Evolutionary conservation across 495 filamentous ascomycete genomes (phyloP).

Genomic region (Sphaerosporella brunnea): DNA sequence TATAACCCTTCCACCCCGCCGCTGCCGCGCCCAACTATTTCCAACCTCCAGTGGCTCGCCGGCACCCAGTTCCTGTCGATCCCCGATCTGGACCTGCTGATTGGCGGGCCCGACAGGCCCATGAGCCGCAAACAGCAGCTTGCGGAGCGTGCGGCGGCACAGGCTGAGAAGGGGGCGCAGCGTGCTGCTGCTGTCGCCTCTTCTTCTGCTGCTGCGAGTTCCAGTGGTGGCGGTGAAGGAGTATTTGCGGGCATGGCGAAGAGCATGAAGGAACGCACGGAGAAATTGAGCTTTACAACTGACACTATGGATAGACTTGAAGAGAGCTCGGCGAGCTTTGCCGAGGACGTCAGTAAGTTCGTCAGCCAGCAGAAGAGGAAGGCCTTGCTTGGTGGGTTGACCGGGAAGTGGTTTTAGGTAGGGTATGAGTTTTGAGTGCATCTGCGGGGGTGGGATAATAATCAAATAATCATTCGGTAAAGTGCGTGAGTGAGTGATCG

Average conservation of each 20-base stretch:
- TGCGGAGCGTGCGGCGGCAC: slow-evolving; percentile 41
- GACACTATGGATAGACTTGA: slow-evolving; percentile 70
- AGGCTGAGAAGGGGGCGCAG: slow-evolving; percentile 35
- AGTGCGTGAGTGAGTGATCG: too few species aligned
- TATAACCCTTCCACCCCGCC: slow-evolving; percentile 53
- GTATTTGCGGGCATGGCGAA: slow-evolving; percentile 59
- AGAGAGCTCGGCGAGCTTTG: slow-evolving; percentile 61
- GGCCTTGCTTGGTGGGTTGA: slow-evolving; percentile 46
- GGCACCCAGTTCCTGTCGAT: slow-evolving; percentile 84
- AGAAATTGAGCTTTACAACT: slow-evolving; percentile 62
- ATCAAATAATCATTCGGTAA: too few species aligned
- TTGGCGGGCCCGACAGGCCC: slow-evolving; percentile 75
- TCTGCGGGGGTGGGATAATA: too few species aligned
- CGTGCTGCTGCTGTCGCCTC: slow-evolving; percentile 29
- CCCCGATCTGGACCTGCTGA: slow-evolving; percentile 76
- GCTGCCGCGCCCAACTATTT: slow-evolving; percentile 82
- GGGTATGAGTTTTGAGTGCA: neutral
- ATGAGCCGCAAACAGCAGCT: slow-evolving; percentile 61
- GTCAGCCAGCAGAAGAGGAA: slow-evolving; percentile 72
- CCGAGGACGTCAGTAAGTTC: slow-evolving; percentile 71
- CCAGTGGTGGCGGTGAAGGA: slow-evolving; percentile 29
- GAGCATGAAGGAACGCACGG: slow-evolving; percentile 74
- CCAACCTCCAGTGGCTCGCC: slow-evolving; percentile 86
- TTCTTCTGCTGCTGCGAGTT: slow-evolving; percentile 31
- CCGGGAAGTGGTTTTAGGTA: slow-evolving; percentile 22